Evolutionary conservation across 2,329 filamentous ascomycete species (phyloP).

Genomic region (Rutstroemia sp.): DNA sequence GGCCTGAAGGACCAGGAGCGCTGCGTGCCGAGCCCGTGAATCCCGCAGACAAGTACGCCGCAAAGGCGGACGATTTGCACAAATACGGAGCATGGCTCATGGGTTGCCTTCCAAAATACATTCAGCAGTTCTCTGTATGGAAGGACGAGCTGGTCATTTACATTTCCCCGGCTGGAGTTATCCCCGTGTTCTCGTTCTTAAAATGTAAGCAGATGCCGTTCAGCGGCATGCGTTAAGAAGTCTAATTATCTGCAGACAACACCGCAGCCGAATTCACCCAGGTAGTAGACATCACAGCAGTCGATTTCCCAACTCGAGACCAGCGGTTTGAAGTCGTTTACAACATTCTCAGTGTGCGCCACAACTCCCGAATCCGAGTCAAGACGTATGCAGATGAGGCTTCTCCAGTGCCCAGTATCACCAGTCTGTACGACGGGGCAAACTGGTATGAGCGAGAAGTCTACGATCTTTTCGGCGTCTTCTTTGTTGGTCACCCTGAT

Average conservation of each 20-base stretch:
- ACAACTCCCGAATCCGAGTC: constrained; percentile 93
- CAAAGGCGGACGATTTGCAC: constrained; percentile 82
- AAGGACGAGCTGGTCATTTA: constrained; percentile 97
- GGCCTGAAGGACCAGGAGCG: constrained; percentile 37
- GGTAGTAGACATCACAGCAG: constrained; percentile 84
- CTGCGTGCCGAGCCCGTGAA: constrained; percentile 79
- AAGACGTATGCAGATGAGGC: constrained; percentile 99
- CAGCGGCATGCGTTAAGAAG: not conserved
- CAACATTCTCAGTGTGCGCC: constrained; percentile 89
- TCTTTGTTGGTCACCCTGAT: constrained; percentile 93
- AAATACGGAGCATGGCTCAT: constrained; percentile 95
- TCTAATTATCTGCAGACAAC: constrained; percentile 55
- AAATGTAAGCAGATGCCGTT: constrained; percentile 47
- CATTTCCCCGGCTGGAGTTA: constrained; percentile 78
- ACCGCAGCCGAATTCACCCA: constrained; percentile 95
- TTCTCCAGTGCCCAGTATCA: constrained; percentile 84
- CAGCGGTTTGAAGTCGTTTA: constrained; percentile 98
- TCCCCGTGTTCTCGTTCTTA: constrained; percentile 89
- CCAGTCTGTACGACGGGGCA: constrained; percentile 81
- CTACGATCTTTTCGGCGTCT: constrained; percentile 95
- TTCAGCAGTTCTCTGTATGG: constrained; percentile 99
- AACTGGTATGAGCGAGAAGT: constrained; percentile 99
- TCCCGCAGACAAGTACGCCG: constrained; percentile 85
- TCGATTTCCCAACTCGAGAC: constrained; percentile 92
- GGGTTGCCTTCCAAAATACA: constrained; percentile 92